These are phyloP conservation scores for Macadamia tetraphylla DNA, from an alignment of 164 flowering plant species.

Conservation along the genomic window DNA sequence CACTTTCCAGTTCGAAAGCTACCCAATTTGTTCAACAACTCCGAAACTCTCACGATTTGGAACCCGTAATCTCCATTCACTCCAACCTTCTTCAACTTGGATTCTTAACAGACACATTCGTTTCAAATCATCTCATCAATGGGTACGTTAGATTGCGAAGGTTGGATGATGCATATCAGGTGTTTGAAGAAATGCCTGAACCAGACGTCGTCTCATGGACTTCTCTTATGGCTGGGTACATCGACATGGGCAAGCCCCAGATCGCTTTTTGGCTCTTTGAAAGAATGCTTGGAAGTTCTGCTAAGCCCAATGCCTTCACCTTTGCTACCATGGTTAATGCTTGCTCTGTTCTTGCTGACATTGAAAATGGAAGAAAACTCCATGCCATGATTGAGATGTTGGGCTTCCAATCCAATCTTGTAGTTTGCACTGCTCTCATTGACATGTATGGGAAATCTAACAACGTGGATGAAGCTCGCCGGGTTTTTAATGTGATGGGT, in stretches of 20 bases:
- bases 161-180: conserved; percentile 23
- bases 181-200: conserved; percentile 51
- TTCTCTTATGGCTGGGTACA: conserved; percentile 48
- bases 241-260: conserved; percentile 26
- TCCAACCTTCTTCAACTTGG: conserved; percentile 36
- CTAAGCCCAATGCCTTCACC: conserved; percentile 45
- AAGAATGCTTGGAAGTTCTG: conserved; percentile 19
- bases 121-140: conserved; percentile 40
- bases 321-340: conserved; percentile 40
- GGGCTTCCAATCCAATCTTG: conserved; percentile 37
- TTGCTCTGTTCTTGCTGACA: conserved; percentile 41
- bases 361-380: conserved; percentile 29
- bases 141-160: conserved; percentile 20
- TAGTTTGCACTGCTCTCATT: conserved; percentile 46
- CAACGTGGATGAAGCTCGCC: conserved; percentile 37
- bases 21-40: conserved; percentile 30
- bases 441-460: conserved; percentile 77
- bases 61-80: conserved; percentile 24
- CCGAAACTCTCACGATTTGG: conserved; percentile 18
- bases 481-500: conserved; percentile 50
- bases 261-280: conserved; percentile 31
- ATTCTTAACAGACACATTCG: conserved; percentile 24
- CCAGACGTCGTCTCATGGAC: conserved; percentile 66
- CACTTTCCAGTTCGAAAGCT: conserved; percentile 13
- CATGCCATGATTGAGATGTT: conserved; percentile 40